Base-by-base conservation (phyloP, 2,329 filamentous ascomycete species). In the Talaromyces pinophilus region DNA sequence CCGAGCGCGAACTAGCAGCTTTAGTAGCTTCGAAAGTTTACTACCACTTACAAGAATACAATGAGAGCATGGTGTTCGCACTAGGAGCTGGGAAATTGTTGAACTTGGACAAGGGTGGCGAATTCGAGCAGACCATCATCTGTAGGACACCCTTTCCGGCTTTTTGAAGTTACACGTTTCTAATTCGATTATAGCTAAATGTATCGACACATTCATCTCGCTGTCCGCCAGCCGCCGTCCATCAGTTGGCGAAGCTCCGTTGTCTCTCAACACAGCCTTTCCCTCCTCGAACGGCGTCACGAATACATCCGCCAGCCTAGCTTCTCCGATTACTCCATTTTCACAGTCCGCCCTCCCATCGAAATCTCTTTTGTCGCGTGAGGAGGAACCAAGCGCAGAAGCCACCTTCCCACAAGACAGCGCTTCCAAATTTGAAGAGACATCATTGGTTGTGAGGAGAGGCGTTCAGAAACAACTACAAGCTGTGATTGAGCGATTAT, bases 51-150 rank as follows among this genome's bases (percentile, higher is more conserved):
- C 93, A 97, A 81, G 95, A 95, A 79, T 99, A 99, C 84, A 95
- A 97, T 78, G 95, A 99, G 83, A 97, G 94, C 81, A 98, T 99
- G 94, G 91, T 92, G 62, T 98, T 99, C 80, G 95, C 95, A 70
- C 87, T 99, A 55, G 93, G 93, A 67, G 93, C 95, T 28, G 95
- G 95, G 68, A 92, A 97, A 77, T 88, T 97, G 60, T 97, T 99
- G 85, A 92, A 96, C 82, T 87, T 98, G 71, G 92, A 97, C 75
- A 86, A 90, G 64, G 90, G 92, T 62, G 91, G 92, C 80, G 95
- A 99, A 83, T 99, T 97, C 76, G 95, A 99, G 80, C 93, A 99
- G 83, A 99, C 95, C 66, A 98, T 99, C 82, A 93, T 98, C 79
- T 94, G 85, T 87, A 80, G 74, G 82, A 78, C 63, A 44, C 30